phyloP scores from a whole-genome alignment of 148 eudicot species.

The Fagopyrum tataricum region DNA sequence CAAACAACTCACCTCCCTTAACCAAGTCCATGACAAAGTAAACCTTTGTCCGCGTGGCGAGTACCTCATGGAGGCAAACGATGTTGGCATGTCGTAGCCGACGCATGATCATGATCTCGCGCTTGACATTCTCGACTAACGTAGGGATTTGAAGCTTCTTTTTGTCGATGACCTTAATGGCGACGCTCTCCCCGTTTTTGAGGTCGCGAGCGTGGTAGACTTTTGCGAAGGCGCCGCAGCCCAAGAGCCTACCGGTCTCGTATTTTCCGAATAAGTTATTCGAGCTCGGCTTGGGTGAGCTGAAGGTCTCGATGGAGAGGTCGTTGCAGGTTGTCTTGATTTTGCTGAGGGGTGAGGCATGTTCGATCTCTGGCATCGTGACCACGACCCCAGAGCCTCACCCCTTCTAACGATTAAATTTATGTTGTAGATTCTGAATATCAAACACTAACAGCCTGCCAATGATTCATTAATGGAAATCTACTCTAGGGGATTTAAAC shows the following conservation, averaged over 20 bases:
- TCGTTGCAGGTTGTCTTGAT: neutral
- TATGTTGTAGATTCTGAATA: no score
- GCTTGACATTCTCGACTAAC: neutral
- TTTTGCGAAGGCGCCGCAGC: neutral
- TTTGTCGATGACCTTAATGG: neutral
- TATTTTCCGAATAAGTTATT: neutral
- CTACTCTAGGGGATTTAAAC: no score
- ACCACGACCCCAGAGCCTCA: neutral
- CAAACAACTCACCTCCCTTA: neutral
- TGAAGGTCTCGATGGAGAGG: neutral
- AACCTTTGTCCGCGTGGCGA: constrained; percentile 46
- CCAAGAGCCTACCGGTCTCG: neutral
- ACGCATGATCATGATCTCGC: constrained; percentile 72
- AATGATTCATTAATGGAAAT: no score
- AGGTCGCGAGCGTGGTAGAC: neutral
- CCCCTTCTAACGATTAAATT: neutral
- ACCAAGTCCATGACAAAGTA: neutral
- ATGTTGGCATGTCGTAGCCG: constrained; percentile 63
- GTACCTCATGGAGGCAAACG: constrained; percentile 56
- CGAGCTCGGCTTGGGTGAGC: neutral
- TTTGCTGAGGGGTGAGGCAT: neutral
- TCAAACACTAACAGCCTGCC: no score
- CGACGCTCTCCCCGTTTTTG: neutral
- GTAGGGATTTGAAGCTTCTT: neutral
- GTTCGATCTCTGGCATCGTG: neutral